Evolutionary conservation across 2,329 filamentous ascomycete species (phyloP), one percentile per base, ranked within the genome.

Genomic region (Talaromyces piceae): DNA sequence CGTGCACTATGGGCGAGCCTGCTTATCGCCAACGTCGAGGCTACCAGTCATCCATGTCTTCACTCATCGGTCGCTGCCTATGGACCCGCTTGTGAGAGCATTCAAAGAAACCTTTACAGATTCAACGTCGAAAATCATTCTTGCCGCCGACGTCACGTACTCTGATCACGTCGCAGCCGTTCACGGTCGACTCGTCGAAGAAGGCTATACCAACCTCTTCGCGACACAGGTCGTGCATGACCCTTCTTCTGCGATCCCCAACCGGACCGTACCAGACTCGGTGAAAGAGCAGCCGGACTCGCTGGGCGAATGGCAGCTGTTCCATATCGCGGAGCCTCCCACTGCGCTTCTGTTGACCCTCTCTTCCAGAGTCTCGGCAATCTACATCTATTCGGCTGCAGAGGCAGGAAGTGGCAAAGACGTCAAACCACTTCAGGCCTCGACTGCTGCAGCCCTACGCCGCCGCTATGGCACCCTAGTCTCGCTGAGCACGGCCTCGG

Each of bases 121-220:
- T 39, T 80, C 76, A 57, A 67, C 75, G 0, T 71, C 79, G 16
- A 87, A 83, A 54, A 75, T 91, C 8, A 77, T 95, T 5, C 68
- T 98, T 26, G 89, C 94, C 78, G 91, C 91, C 12, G 93, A 97
- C 65, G 82, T 96, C 47, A 91, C 87, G 5, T 97, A 90, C 68
- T 79, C 87, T 28, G 80, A 84, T 57, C 88, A 96, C 62, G 75
- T 97, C 12, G 67, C 74, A 0, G 64, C 70, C 0, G 66, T 97
- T 2, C 69, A 77, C 16, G 61, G 73, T 1, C 69, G 64, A 5
- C 73, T 97, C 6, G 64, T 67, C 16, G 69, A 74, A 26, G 63
- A 69, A 44, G 90, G 90, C n/a, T 97, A 95, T 68, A 73, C 62
- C 2, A 74, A 83, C 28, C 56, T 93, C 5, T 81, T 86, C 59